A percentile compares a stretch with the other conserved stretches of the same genome.
phyloP scores from a whole-genome alignment of 2,329 filamentous ascomycete species.

The Apiospora aurea region DNA sequence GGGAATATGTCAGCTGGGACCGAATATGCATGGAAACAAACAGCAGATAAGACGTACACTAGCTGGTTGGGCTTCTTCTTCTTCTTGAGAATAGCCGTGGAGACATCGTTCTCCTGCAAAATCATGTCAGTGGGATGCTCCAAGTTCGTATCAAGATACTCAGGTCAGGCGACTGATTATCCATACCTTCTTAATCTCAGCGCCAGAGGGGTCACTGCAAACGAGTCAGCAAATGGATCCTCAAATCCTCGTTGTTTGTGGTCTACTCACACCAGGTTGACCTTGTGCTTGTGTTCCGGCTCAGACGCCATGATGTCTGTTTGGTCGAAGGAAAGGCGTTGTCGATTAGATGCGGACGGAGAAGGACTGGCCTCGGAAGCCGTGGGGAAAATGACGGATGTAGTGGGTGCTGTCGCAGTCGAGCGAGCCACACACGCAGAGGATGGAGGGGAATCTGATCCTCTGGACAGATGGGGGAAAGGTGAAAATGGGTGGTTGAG shows the following conservation, averaged over 20 bases:
- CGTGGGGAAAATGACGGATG: slow-evolving; percentile 11
- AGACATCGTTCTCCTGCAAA: slow-evolving; percentile 81
- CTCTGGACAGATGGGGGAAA: slow-evolving; percentile 8
- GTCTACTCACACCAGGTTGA: slow-evolving; percentile 76
- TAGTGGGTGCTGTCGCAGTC: background rate
- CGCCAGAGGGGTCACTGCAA: slow-evolving; percentile 83
- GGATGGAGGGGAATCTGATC: background rate
- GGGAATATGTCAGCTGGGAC: slow-evolving; percentile 2
- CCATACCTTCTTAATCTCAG: slow-evolving; percentile 82
- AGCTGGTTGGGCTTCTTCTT: slow-evolving; percentile 99
- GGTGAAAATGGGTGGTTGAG: slow-evolving; percentile 1
- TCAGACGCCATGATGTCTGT: slow-evolving; percentile 69
- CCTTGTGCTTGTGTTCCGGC: slow-evolving; percentile 81
- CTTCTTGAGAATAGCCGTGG: slow-evolving; percentile 98
- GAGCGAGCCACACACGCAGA: background rate
- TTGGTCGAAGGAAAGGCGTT: background rate
- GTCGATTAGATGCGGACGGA: background rate
- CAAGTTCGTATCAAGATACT: slow-evolving; percentile 30
- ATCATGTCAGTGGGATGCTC: slow-evolving; percentile 36
- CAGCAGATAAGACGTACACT: slow-evolving; percentile 69
- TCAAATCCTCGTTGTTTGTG: background rate
- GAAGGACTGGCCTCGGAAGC: slow-evolving; percentile 16
- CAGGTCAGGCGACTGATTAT: slow-evolving; percentile 38
- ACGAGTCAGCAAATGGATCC: slow-evolving; percentile 20
- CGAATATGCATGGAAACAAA: slow-evolving; percentile 34